A percentile compares a stretch with the other conserved stretches of the same genome.
Evolutionary conservation across 331 rosid genomes (phyloP).

Genomic region (Rhamnella rubrinervis): DNA sequence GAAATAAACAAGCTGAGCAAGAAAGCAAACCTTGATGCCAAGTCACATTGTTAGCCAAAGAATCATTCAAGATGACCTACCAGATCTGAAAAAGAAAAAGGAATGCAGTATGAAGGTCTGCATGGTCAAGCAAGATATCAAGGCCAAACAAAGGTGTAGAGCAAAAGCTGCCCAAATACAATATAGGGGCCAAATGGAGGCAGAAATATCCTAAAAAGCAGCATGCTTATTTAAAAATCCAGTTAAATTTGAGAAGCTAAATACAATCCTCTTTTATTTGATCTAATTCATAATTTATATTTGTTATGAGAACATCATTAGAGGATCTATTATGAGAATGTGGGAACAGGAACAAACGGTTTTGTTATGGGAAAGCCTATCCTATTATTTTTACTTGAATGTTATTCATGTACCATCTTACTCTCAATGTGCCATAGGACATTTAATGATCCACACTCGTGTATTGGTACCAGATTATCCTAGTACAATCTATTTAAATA

Average conservation of each 20-base stretch:
- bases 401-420: neutral
- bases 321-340: neutral
- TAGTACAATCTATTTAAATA: too few species aligned
- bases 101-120: conserved; percentile 9
- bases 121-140: neutral
- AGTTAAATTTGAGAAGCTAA: neutral
- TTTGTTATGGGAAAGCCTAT: neutral
- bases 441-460: neutral
- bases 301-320: neutral
- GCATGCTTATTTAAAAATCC: neutral
- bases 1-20: too few species aligned
- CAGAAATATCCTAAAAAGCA: neutral
- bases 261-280: too few species aligned
- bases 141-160: neutral
- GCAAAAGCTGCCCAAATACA: neutral
- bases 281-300: too few species aligned
- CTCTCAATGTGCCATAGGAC: too few species aligned
- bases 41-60: conserved; percentile 64
- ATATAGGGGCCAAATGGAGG: neutral
- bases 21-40: conserved; percentile 81
- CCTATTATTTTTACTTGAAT: neutral
- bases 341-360: too few species aligned
- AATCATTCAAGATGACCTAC: conserved; percentile 74
- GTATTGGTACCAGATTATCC: neutral
- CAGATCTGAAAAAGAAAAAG: conserved; percentile 60